phyloP scores from a whole-genome alignment of 768 basidiomycete species.

The Panaeolus cyanescens region DNA sequence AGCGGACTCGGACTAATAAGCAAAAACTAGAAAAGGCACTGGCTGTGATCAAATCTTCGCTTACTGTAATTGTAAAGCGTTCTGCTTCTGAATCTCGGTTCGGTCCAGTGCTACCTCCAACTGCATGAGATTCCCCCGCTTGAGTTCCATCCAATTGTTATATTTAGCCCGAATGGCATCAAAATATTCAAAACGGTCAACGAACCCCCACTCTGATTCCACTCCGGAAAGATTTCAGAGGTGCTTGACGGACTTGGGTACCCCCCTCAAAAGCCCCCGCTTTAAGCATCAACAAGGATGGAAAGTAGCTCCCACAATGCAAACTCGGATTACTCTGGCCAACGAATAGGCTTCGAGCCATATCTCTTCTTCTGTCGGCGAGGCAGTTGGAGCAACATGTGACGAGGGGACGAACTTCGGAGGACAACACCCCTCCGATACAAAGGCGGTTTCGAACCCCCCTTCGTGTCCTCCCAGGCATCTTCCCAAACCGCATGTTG shows the following conservation, averaged over 20 bases:
- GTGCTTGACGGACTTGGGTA: not conserved
- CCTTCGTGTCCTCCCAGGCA: not conserved
- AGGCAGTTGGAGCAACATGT: not conserved
- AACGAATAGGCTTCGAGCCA: not conserved
- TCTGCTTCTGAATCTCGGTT: slow-evolving; percentile 1
- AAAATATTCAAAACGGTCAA: not conserved
- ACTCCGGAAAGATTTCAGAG: not conserved
- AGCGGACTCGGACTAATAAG: not conserved
- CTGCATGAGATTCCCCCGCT: not conserved
- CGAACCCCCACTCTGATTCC: not conserved
- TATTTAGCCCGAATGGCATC: not conserved
- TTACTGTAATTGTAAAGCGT: not conserved
- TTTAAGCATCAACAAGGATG: not conserved
- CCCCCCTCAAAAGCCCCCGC: not conserved
- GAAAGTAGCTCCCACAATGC: not conserved
- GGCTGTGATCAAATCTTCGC: not conserved
- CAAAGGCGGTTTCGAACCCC: not conserved
- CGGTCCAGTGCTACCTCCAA: not conserved
- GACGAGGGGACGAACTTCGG: not conserved
- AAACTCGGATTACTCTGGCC: not conserved
- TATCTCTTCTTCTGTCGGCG: not conserved
- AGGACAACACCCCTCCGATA: not conserved
- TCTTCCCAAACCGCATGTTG: not conserved
- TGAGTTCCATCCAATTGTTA: not conserved
- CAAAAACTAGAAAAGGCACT: slow-evolving; percentile 1